phyloP scores from a whole-genome alignment of 768 basidiomycete species.

The Rickenella mellea region DNA sequence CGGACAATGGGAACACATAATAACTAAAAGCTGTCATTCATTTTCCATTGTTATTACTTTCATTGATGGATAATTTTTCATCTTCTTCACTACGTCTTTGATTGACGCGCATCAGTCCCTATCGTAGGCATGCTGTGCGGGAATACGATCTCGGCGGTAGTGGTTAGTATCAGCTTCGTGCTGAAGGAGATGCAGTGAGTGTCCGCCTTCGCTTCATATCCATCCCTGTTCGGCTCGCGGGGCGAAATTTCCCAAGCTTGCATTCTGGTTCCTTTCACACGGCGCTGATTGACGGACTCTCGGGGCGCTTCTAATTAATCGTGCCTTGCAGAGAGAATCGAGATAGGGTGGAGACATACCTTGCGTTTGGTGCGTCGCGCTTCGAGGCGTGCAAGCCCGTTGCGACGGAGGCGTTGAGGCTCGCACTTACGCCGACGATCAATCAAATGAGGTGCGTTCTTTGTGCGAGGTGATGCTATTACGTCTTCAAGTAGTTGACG shows the following conservation, averaged over 20 bases:
- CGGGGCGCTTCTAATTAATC: not conserved
- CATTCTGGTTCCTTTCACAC: not conserved
- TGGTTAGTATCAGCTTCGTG: constrained; percentile 61
- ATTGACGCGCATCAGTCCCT: constrained; percentile 40
- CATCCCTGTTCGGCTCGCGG: too few relatives aligned
- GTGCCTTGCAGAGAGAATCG: constrained; percentile 51
- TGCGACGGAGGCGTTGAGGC: constrained; percentile 65
- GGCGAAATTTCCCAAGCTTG: not conserved
- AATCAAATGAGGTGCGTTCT: constrained; percentile 70
- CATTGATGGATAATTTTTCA: not conserved
- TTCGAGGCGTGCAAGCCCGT: constrained; percentile 79
- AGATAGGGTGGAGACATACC: constrained; percentile 79
- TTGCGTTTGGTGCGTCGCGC: constrained; percentile 78
- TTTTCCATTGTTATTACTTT: too few relatives aligned
- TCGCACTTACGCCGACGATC: constrained; percentile 73
- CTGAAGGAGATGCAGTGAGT: constrained; percentile 68
- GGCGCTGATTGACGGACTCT: too few relatives aligned
- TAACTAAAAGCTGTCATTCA: too few relatives aligned
- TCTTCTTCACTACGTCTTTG: not conserved
- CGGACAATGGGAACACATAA: too few relatives aligned
- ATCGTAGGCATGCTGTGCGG: constrained; percentile 84
- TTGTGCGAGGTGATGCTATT: too few relatives aligned
- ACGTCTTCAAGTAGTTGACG: too few relatives aligned
- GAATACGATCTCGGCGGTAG: constrained; percentile 65
- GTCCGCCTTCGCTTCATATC: too few relatives aligned